A percentile compares a stretch with the other conserved stretches of the same genome.
phyloP scores from a whole-genome alignment of 2,329 filamentous ascomycete genomes.

The Colletotrichum sansevieriae region DNA sequence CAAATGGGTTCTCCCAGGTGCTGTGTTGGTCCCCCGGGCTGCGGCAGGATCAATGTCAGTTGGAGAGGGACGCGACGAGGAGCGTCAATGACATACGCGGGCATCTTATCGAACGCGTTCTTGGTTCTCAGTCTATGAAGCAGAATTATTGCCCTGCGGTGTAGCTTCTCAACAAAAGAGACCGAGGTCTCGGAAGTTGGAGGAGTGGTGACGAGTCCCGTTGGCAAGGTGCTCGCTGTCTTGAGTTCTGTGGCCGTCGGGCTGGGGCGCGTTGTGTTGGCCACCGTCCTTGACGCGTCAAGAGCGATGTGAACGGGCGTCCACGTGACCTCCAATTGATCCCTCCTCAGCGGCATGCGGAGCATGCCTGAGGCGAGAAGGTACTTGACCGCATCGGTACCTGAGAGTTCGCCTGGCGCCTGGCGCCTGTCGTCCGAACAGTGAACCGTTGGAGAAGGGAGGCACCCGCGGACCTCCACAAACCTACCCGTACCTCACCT shows the following conservation, averaged over 20 bases:
- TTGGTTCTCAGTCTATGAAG: not conserved
- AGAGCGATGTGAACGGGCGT: conserved; percentile 35
- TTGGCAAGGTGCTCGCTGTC: conserved; percentile 8
- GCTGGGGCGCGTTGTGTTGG: conserved; percentile 26
- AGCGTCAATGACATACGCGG: conserved; percentile 55
- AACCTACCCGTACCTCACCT: too few species aligned
- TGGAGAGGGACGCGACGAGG: conserved; percentile 1
- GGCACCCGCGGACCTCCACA: conserved; percentile 26
- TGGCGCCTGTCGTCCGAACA: conserved; percentile 37
- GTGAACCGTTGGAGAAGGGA: conserved; percentile 31
- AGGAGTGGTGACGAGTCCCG: not conserved
- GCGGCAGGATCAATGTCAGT: conserved; percentile 41
- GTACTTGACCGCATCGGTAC: not conserved
- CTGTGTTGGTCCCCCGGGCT: conserved; percentile 79
- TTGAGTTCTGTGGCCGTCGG: not conserved
- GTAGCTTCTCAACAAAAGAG: too few species aligned
- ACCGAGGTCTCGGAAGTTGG: too few species aligned
- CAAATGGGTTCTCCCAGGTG: conserved; percentile 81
- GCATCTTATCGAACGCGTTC: conserved; percentile 50
- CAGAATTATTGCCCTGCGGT: too few species aligned
- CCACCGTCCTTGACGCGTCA: conserved; percentile 31
- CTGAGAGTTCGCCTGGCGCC: conserved; percentile 20
- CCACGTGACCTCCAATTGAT: conserved; percentile 32
- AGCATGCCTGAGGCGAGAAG: not conserved
- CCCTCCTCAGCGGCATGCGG: not conserved